Evolutionary conservation across 805 yeast species (phyloP), one percentile per base, ranked within the genome.

Genomic region (Wickerhamomyces strasburgensis): DNA sequence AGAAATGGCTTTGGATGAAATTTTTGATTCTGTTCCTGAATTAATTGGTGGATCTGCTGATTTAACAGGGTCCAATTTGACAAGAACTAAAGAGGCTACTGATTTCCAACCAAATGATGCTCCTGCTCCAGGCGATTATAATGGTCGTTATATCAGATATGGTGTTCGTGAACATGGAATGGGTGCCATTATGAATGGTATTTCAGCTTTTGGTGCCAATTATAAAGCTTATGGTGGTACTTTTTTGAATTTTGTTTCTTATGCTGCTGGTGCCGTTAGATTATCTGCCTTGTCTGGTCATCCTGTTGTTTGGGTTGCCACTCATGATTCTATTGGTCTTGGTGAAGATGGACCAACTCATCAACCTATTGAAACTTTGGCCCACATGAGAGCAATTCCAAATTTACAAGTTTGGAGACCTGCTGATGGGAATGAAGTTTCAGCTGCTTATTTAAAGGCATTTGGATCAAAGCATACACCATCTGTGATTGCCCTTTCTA

Each of bases 131-230:
- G 98, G 98, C 66, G 78, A 78, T 58, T 89, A 82, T 73, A 47
- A 78, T 40, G 98, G 98, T 62, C 82, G 96, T 63, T 90, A 90
- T 73, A 73, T 90, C 67, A 83, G 97, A 72, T 90, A 82, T 65
- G 98, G 98, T 80, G 96, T 90, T 49, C 84, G 98, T 70, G 98
- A 90, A 75, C 98, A 93, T 69, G 97, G 86, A 65, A 88, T 90
- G 97, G 96, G 96, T 70, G 96, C 97, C 49, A 84, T 89, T 64
- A 75, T 89, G 79, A 90, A 93, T 70, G 98, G 98, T 82, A 84
- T 90, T 54, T 74, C 93, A 42, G 97, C 96, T 38, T 90, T 69
- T 59, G 84, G 84, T 68, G 84, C 84, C 47, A 86, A 85, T 71
- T 78, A 72, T 75, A 84, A 80, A 66, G 81, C 88, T 54, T 89